These are phyloP conservation scores for Athelia psychrophila DNA, from an alignment of 1,284 basidiomycete genomes.

Conservation along the genomic window DNA sequence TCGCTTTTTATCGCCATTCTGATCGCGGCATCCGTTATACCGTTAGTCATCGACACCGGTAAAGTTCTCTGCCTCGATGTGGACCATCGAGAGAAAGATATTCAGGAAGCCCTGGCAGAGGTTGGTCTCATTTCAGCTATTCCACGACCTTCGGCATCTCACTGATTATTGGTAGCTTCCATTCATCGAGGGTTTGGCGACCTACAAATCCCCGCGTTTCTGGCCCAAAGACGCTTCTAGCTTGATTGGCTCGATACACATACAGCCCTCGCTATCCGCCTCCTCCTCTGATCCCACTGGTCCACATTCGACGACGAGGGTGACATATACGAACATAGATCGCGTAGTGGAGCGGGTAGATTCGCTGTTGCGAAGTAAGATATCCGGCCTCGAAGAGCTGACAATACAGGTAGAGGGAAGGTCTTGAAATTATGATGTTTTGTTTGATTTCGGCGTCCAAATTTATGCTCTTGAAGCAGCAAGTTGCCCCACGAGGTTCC, in stretches of 20 bases:
- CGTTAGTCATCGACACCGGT: constrained; percentile 92
- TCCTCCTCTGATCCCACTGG: constrained; percentile 53
- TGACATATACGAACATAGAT: constrained; percentile 61
- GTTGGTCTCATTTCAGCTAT: constrained; percentile 41
- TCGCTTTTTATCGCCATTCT: constrained; percentile 95
- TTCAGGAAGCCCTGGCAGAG: constrained; percentile 75
- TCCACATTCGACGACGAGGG: constrained; percentile 44
- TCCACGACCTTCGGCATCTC: not conserved
- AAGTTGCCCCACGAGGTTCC: too few relatives aligned
- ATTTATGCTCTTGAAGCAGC: too few relatives aligned
- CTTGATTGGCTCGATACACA: constrained; percentile 87
- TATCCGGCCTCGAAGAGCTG: constrained; percentile 81
- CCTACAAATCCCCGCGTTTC: constrained; percentile 83
- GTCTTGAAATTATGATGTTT: too few relatives aligned
- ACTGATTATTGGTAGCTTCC: constrained; percentile 28
- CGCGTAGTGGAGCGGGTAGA: constrained; percentile 77
- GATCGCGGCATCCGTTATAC: constrained; percentile 94
- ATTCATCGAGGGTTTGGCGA: constrained; percentile 73
- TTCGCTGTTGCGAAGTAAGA: constrained; percentile 61
- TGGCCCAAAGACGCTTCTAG: constrained; percentile 94
- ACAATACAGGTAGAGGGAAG: constrained; percentile 76
- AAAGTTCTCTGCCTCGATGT: constrained; percentile 88
- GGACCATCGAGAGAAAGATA: constrained; percentile 61
- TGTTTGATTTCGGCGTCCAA: too few relatives aligned
- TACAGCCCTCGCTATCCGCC: constrained; percentile 67